Conservation (phyloP, 495 filamentous ascomycete species). For the Physcia stellaris region DNA sequence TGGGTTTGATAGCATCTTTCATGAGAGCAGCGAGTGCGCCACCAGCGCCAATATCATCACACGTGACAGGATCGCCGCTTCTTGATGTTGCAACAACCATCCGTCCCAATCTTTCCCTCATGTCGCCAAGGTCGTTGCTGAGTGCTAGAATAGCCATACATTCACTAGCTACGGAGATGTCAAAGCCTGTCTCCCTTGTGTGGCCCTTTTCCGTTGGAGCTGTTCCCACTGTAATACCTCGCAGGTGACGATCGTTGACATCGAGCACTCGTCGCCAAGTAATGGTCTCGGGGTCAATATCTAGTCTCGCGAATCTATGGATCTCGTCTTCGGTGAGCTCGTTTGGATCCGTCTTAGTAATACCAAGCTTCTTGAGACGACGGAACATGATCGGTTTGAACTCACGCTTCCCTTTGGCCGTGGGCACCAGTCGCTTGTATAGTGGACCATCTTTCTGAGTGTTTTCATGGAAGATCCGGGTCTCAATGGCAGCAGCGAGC, state of each 20-base stretch:
- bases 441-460: constrained; percentile 86
- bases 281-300: constrained; percentile 93
- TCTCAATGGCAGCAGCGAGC: constrained; percentile 95
- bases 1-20: constrained; percentile 97
- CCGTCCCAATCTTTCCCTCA: constrained; percentile 84
- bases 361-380: constrained; percentile 84
- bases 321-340: constrained; percentile 85
- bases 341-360: constrained; percentile 85
- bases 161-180: constrained; percentile 94
- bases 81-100: constrained; percentile 92
- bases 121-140: constrained; percentile 73
- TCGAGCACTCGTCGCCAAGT: constrained; percentile 94
- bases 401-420: constrained; percentile 73
- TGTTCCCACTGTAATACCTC: constrained; percentile 74
- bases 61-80: constrained; percentile 82
- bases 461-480: constrained; percentile 93
- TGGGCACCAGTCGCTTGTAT: constrained; percentile 77
- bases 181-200: constrained; percentile 77
- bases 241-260: constrained; percentile 90
- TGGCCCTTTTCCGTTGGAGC: constrained; percentile 83
- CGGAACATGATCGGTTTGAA: constrained; percentile 87
- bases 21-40: constrained; percentile 89
- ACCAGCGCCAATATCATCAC: constrained; percentile 86
- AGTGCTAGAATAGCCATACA: constrained; percentile 97
- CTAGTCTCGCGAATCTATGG: constrained; percentile 70